Evolutionary conservation across 148 eudicot species (phyloP).

Genomic region (Rhododendron molle): DNA sequence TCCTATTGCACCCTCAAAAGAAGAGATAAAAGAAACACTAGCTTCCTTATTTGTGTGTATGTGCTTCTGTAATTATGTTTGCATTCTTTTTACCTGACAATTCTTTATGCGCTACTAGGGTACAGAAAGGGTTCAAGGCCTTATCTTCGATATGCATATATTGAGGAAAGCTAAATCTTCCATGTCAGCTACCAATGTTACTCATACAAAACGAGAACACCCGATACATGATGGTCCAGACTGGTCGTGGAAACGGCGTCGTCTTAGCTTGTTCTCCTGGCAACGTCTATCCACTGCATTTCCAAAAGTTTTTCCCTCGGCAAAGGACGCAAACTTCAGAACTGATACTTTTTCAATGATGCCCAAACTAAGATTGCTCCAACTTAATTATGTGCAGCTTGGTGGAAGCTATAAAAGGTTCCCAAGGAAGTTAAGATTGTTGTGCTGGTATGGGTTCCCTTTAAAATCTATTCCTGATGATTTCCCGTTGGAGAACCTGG

Average conservation of each 20-base stretch:
- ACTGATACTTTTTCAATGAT: slow-evolving; percentile 8
- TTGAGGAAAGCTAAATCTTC: neutral
- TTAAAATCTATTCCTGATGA: slow-evolving; percentile 1
- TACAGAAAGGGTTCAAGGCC: neutral
- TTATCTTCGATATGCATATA: neutral
- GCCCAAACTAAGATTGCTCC: slow-evolving; percentile 9
- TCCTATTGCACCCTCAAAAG: neutral
- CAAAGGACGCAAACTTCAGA: neutral
- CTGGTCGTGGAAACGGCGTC: neutral
- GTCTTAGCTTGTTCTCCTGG: neutral
- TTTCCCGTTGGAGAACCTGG: slow-evolving; percentile 3
- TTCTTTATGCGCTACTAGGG: neutral
- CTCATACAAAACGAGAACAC: neutral
- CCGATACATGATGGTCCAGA: neutral
- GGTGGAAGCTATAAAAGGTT: neutral
- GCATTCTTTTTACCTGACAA: neutral
- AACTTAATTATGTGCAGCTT: neutral
- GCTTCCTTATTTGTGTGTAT: neutral
- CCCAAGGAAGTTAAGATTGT: slow-evolving; percentile 3
- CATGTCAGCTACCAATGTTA: neutral
- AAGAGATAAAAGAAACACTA: neutral
- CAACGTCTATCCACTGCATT: neutral
- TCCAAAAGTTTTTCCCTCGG: neutral
- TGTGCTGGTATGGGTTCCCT: slow-evolving; percentile 3
- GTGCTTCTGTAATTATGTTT: neutral